These are phyloP conservation scores for Corchorus capsularis DNA, from an alignment of 345 rosid species.

Conservation along the genomic window DNA sequence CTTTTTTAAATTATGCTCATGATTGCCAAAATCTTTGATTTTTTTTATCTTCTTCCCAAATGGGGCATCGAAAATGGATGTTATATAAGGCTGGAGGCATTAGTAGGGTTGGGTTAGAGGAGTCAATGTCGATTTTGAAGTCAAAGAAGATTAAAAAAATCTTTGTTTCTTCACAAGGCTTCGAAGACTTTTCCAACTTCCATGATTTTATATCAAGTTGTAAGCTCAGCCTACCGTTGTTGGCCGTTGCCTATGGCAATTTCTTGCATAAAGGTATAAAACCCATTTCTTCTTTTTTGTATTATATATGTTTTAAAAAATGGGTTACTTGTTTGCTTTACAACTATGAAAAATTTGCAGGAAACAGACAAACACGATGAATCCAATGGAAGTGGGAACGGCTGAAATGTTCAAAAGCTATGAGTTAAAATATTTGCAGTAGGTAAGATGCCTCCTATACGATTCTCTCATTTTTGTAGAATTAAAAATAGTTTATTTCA, in stretches of 20 bases:
- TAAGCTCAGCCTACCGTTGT: neutral
- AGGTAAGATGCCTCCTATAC: neutral
- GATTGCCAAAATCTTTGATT: too few relatives aligned
- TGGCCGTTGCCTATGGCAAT: neutral
- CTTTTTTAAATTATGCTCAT: too few relatives aligned
- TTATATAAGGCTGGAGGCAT: too few relatives aligned
- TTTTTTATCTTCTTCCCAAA: too few relatives aligned
- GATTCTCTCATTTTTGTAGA: neutral
- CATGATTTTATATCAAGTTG: neutral
- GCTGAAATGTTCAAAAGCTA: neutral
- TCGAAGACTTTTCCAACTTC: neutral
- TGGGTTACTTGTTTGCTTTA: neutral
- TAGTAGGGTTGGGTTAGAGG: too few relatives aligned
- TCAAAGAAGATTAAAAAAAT: too few relatives aligned
- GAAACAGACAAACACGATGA: neutral
- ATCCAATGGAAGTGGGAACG: slow-evolving; percentile 7
- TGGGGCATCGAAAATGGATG: too few relatives aligned
- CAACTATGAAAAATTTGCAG: neutral
- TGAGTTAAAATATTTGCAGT: neutral
- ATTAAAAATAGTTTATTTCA: neutral
- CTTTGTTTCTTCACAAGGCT: neutral
- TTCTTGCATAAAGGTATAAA: neutral
- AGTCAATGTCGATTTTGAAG: too few relatives aligned
- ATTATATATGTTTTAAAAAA: too few relatives aligned
- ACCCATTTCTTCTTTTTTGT: too few relatives aligned